These are phyloP conservation scores for Lecanicillium sp. DNA, from an alignment of 2,329 filamentous ascomycete genomes.

Conservation along the genomic window DNA sequence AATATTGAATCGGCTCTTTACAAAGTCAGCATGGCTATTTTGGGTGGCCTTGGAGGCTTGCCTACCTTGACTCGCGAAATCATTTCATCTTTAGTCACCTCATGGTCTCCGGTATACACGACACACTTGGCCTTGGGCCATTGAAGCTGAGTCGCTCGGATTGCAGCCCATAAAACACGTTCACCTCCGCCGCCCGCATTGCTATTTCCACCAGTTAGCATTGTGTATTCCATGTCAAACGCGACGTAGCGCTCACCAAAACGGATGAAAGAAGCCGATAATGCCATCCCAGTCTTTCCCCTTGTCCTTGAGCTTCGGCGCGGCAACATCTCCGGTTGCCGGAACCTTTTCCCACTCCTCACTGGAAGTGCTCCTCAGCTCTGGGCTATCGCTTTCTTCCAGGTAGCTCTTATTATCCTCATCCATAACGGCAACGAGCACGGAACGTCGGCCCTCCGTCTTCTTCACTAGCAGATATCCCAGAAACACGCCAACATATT, in stretches of 20 bases:
- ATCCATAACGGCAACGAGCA: slow-evolving; percentile 45
- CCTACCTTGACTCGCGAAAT: slow-evolving; percentile 65
- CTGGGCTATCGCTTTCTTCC: slow-evolving; percentile 25
- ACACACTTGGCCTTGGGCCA: slow-evolving; percentile 86
- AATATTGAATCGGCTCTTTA: slow-evolving; percentile 82
- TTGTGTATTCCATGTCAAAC: slow-evolving; percentile 8
- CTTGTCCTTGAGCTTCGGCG: slow-evolving; percentile 27
- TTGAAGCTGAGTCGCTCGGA: slow-evolving; percentile 78
- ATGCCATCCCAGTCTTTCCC: slow-evolving; percentile 68
- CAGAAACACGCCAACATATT: slow-evolving; percentile 33
- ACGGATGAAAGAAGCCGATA: slow-evolving; percentile 95
- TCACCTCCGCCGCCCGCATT: slow-evolving; percentile 96
- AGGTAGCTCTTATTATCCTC: slow-evolving; percentile 32
- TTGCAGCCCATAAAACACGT: slow-evolving; percentile 90
- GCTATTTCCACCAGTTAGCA: slow-evolving; percentile 32
- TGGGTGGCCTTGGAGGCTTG: neutral
- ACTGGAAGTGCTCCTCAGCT: slow-evolving; percentile 33
- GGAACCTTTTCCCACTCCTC: slow-evolving; percentile 67
- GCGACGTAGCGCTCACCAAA: slow-evolving; percentile 57
- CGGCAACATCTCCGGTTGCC: slow-evolving; percentile 31
- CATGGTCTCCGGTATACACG: slow-evolving; percentile 93
- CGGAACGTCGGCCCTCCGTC: slow-evolving; percentile 51
- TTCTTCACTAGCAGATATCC: slow-evolving; percentile 57
- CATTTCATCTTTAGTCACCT: slow-evolving; percentile 72
- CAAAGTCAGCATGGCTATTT: slow-evolving; percentile 8